phyloP scores from a whole-genome alignment of 1,139 yeast species.

The Scheffersomyces segobiensis region DNA sequence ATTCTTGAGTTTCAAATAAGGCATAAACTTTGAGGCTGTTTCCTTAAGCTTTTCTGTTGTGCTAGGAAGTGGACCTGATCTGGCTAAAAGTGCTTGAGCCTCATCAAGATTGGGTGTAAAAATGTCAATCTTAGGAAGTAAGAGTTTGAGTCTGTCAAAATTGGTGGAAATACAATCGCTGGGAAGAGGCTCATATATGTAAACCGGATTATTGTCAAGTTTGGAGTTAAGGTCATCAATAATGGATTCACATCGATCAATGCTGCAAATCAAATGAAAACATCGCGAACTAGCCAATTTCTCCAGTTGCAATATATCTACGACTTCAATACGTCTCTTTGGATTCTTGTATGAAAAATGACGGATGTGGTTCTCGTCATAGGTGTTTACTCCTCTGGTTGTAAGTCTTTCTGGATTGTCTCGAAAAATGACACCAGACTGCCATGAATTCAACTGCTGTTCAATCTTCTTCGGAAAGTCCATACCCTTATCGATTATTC shows the following conservation, averaged over 20 bases:
- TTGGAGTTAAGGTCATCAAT: constrained; percentile 30
- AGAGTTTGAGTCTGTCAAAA: constrained; percentile 34
- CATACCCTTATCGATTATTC: constrained; percentile 76
- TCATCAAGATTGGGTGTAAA: constrained; percentile 86
- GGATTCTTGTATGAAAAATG: constrained; percentile 49
- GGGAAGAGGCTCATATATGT: constrained; percentile 88
- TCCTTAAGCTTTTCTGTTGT: constrained; percentile 21
- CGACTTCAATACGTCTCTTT: constrained; percentile 61
- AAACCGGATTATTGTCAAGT: constrained; percentile 31
- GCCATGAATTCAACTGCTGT: constrained; percentile 56
- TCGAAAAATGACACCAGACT: constrained; percentile 59
- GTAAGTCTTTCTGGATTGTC: constrained; percentile 55
- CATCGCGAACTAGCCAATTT: constrained; percentile 42
- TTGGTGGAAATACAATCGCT: constrained; percentile 61
- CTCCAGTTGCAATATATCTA: constrained; percentile 50
- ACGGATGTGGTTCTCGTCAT: constrained; percentile 63
- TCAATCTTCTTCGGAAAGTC: constrained; percentile 66
- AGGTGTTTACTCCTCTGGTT: constrained; percentile 79
- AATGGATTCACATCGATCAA: constrained; percentile 56
- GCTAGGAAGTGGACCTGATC: constrained; percentile 10
- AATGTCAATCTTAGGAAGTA: constrained; percentile 54
- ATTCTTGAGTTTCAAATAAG: constrained; percentile 34
- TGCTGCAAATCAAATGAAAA: constrained; percentile 76
- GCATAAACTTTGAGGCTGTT: constrained; percentile 47
- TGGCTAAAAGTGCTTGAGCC: constrained; percentile 60